Base-by-base conservation (phyloP, 2,329 filamentous ascomycete genomes). In the Alternaria arbusti region DNA sequence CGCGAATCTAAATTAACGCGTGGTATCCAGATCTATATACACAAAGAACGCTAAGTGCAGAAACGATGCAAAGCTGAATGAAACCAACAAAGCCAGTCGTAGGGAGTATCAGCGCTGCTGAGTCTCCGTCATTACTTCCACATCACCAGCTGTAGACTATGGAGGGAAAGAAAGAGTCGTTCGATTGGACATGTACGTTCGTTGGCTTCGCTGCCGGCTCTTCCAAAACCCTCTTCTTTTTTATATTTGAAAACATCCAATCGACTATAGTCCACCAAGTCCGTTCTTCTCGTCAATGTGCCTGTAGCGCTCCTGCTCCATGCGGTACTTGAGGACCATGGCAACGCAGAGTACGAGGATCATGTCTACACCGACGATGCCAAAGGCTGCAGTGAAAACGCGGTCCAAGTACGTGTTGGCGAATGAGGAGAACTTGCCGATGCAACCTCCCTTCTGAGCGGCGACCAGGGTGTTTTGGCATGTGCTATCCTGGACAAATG, bases 311-410 rank as follows among this genome's bases (percentile, higher is more conserved):
- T 91, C 89, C 74, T 88, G 88, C 83, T 96, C 92, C 81, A 91
- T 91, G 75, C 92, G 89, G 73, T 93, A 90, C 85, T 94, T 94
- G 72, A 93, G 84, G 47, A 96, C 84, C 80, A 93, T 93, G 28
- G 90, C 89, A 12, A 90, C 89, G 69, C 88, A 87, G 59, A 95
- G 82, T 69, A 95, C 82, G 52, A 95, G 83, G 55, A 92, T 74
- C 45, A 86, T 86, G 74, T 94, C 89, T 80, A 71, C 78, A 82
- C 88, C 91, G 65, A 94, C 91, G 78, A 95, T 89, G 65, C 91
- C 92, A 77, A 96, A 96, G 58, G 91, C 85, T 23, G 88, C 88
- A 1, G 92, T 96, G 79, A 95, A 96, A 75, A 95, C 88, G 59
- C 88, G 81, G 80, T 94, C 91, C 67, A 95, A 82, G 74, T 90